These are phyloP conservation scores for Bretschneidera sinensis DNA, from an alignment of 345 rosid genomes.

Conservation along the genomic window DNA sequence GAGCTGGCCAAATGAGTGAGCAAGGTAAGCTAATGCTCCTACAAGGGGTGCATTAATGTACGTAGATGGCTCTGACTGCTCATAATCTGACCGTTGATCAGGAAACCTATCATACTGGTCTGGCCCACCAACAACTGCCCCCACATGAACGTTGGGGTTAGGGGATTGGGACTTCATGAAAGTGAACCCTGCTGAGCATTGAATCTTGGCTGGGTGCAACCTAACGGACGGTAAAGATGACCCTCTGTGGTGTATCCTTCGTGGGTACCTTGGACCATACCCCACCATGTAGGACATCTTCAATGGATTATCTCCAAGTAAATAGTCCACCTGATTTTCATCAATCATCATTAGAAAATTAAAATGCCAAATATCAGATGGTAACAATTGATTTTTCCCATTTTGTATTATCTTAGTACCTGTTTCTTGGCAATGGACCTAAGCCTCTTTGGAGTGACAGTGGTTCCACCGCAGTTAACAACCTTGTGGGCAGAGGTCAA, in stretches of 20 bases:
- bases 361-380: too few relatives aligned
- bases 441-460: conserved; percentile 38
- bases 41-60: conserved; percentile 93
- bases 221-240: conserved; percentile 76
- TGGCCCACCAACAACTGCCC: conserved; percentile 93
- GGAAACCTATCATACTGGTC: conserved; percentile 67
- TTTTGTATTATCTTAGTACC: background rate
- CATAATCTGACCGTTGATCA: conserved; percentile 68
- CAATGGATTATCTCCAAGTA: conserved; percentile 85
- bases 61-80: conserved; percentile 93
- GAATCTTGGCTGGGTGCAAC: conserved; percentile 61
- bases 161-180: conserved; percentile 63
- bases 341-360: too few relatives aligned
- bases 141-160: conserved; percentile 80
- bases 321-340: conserved; percentile 58
- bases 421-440: conserved; percentile 42
- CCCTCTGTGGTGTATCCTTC: conserved; percentile 90
- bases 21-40: conserved; percentile 80
- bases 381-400: too few relatives aligned
- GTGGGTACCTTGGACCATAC: conserved; percentile 74
- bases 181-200: conserved; percentile 66
- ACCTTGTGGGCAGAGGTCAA: conserved; percentile 34
- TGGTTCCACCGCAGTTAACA: conserved; percentile 48
- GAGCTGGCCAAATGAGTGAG: conserved; percentile 85
- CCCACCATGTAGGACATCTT: conserved; percentile 97